A percentile compares a stretch with the other conserved stretches of the same genome.
These are phyloP conservation scores for Tolypocladium endophyticum DNA, from an alignment of 2,329 filamentous ascomycete species.

Conservation along the genomic window DNA sequence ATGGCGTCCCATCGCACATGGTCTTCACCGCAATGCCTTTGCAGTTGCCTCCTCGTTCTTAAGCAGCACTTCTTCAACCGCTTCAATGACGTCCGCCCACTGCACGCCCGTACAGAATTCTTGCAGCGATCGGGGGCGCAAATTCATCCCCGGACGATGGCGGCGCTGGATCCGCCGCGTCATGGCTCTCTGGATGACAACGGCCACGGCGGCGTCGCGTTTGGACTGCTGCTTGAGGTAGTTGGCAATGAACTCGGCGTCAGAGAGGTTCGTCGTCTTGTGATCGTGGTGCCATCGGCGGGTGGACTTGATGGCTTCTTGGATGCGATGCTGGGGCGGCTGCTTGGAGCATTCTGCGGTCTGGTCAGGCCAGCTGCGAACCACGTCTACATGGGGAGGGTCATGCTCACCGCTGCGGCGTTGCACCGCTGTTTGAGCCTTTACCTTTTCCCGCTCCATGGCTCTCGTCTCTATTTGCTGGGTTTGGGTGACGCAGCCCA, in stretches of 20 bases:
- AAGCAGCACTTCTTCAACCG: slow-evolving; percentile 19
- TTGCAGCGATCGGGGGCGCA: slow-evolving; percentile 15
- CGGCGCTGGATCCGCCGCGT: slow-evolving; percentile 12
- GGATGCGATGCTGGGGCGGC: slow-evolving; percentile 15
- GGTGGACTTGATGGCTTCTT: slow-evolving; percentile 24
- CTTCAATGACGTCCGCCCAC: slow-evolving; percentile 23
- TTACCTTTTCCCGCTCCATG: background rate
- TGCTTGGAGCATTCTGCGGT: background rate
- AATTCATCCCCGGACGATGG: background rate
- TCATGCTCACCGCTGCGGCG: background rate
- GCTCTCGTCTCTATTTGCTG: background rate
- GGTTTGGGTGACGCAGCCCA: background rate
- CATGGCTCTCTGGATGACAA: slow-evolving; percentile 21
- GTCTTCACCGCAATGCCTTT: slow-evolving; percentile 8
- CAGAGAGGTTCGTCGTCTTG: slow-evolving; percentile 19
- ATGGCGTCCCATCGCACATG: background rate
- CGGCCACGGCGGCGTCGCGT: slow-evolving; percentile 21
- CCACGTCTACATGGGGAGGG: background rate
- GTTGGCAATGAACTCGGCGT: slow-evolving; percentile 17
- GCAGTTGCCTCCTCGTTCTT: slow-evolving; percentile 10
- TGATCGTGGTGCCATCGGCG: slow-evolving; percentile 27
- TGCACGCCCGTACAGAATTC: slow-evolving; percentile 20
- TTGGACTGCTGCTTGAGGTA: slow-evolving; percentile 26
- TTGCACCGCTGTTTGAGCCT: background rate
- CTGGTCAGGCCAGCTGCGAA: background rate